phyloP scores from a whole-genome alignment of 2,329 filamentous ascomycete genomes.

The Amauroascus niger region DNA sequence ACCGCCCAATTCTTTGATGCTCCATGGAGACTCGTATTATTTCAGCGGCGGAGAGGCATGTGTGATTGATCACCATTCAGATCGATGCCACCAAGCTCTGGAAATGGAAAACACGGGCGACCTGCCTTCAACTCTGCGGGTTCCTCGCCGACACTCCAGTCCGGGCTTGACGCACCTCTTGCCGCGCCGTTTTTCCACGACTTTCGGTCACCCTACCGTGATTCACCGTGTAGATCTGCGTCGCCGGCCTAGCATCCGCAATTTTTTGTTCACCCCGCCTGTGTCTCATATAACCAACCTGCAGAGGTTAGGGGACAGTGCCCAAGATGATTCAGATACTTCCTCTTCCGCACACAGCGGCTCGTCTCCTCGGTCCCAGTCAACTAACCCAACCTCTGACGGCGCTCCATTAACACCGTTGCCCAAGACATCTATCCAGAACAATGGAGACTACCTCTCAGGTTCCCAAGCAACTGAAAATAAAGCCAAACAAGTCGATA shows the following conservation, averaged over 20 bases:
- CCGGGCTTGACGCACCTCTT: constrained; percentile 27
- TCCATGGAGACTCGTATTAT: background rate
- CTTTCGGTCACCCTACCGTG: constrained; percentile 34
- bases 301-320: constrained; percentile 23
- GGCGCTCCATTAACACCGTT: constrained; percentile 21
- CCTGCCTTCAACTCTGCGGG: background rate
- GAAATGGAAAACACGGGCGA: background rate
- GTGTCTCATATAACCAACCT: constrained; percentile 13
- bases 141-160: constrained; percentile 21
- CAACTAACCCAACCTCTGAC: constrained; percentile 30
- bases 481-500: constrained; percentile 3
- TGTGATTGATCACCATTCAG: background rate
- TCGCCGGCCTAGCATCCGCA: constrained; percentile 24
- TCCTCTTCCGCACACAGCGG: constrained; percentile 24
- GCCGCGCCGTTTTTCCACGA: constrained; percentile 31
- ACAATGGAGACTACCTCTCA: background rate
- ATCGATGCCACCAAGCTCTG: background rate
- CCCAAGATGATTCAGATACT: constrained; percentile 28
- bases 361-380: constrained; percentile 26
- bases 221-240: constrained; percentile 31
- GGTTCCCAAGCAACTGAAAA: background rate
- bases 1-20: background rate
- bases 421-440: background rate
- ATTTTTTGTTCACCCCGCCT: constrained; percentile 22
- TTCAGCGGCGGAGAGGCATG: background rate